These are phyloP conservation scores for Teunomyces gatunensis DNA, from an alignment of 805 yeast species.

Conservation along the genomic window DNA sequence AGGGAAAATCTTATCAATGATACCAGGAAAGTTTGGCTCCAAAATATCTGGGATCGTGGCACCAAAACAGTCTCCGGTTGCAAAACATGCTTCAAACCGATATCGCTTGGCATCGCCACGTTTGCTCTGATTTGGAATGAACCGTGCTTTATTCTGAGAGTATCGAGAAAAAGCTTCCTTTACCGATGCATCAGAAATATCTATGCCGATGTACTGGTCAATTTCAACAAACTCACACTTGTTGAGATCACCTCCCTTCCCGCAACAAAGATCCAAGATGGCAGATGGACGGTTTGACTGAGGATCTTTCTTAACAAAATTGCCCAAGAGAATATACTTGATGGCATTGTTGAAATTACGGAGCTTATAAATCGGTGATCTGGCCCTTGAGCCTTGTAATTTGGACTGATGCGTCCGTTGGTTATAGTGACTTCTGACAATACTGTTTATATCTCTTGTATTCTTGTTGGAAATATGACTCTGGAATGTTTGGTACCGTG, in stretches of 20 bases:
- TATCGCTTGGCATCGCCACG: constrained; percentile 42
- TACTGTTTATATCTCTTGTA: constrained; percentile 51
- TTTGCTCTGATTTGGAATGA: constrained; percentile 21
- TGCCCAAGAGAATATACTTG: constrained; percentile 79
- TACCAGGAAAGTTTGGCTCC: constrained; percentile 57
- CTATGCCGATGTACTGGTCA: constrained; percentile 83
- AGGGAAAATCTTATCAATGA: constrained; percentile 63
- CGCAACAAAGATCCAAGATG: constrained; percentile 89
- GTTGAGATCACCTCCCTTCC: constrained; percentile 95
- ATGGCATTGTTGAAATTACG: constrained; percentile 90
- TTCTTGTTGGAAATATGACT: constrained; percentile 34
- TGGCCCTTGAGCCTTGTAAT: constrained; percentile 54
- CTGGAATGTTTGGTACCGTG: constrained; percentile 36
- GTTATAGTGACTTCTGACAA: constrained; percentile 83
- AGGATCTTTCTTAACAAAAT: constrained; percentile 45
- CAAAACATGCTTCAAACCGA: constrained; percentile 77
- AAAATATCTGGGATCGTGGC: constrained; percentile 65
- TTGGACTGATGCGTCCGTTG: constrained; percentile 72
- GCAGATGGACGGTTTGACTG: constrained; percentile 26
- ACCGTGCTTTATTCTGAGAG: constrained; percentile 46
- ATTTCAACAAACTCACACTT: constrained; percentile 80
- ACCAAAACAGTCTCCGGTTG: constrained; percentile 90
- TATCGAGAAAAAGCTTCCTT: constrained; percentile 81
- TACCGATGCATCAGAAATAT: constrained; percentile 85
- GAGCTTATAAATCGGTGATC: constrained; percentile 81